Base-by-base conservation (phyloP, 495 filamentous ascomycete genomes). In the Mytilinidion resinicola region DNA sequence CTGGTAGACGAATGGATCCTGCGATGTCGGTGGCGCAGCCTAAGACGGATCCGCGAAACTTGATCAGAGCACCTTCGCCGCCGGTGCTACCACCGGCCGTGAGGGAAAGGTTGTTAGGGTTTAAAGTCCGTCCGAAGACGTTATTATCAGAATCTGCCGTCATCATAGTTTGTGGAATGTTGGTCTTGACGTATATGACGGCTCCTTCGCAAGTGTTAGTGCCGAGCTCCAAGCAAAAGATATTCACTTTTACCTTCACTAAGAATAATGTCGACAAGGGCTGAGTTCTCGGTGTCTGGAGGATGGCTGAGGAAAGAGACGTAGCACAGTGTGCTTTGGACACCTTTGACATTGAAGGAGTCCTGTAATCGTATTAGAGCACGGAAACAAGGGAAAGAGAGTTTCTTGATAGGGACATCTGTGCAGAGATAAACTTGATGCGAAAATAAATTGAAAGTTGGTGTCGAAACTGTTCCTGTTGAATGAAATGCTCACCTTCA, bases 111-210 rank as follows among this genome's bases (percentile, higher is more conserved):
- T 64, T 67, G 44, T 55, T 39, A 1, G 66, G 66, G 36, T 69
- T 66, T 3, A 69, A 48, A 4, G 66, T 69, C 10, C 63, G 60
- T 15, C 66, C 66, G 38, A 64, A 64, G 54, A 69, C 51, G 47
- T 69, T 66, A 55, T 69, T 69, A 34, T 65, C 52, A 14, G 51
- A 50, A 36, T 69, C 66, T 9, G 64, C 61, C n/a, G 64, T 63
- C 67, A 67, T 70, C 65, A 68, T 66, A 1, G 65, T 59, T 48
- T 63, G 9, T 30, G 84, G 82, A 11, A 85, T 68, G 51, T 82
- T 85, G n/a, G 86, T 86, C 67, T 88, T 89, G 66, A 77, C 77
- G 61, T 82, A 82, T 20, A 87, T 70, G 4, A 88, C 74, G 0
- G 84, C 79, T n/a, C n/a, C n/a, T n/a, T n/a, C n/a, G n/a, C n/a